Evolutionary conservation across 2,329 filamentous ascomycete genomes (phyloP), one percentile per base, ranked within the genome.

Genomic region (Cordyceps farinosa): DNA sequence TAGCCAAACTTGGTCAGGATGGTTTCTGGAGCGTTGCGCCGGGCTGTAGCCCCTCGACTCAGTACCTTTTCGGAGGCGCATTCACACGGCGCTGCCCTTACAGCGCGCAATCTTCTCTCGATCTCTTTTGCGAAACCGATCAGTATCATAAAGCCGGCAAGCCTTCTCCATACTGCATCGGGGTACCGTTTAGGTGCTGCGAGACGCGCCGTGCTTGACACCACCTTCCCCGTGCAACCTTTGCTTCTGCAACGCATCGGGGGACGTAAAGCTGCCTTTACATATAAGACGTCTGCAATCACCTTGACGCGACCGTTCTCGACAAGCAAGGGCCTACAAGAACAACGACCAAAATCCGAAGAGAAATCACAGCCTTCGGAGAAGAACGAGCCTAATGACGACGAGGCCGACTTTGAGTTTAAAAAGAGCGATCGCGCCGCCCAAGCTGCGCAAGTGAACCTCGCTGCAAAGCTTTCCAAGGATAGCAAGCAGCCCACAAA

Each of bases 371-470:
- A 73, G 56, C 61, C 64, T 38, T 66, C 76, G 59, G 68, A 74
- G 29, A 70, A 73, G 59, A 76, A 79, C 65, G 76, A 81, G 64
- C 74, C 78, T 56, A 64, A 69, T 10, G 65, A 71, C 40, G 68
- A 72, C 34, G 68, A 72, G 38, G 77, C 83, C 53, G 73, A 77
- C 62, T 67, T 76, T 36, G 76, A 78, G 17, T 84, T 86, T 52
- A 80, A 85, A 61, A 84, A 88, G 69, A 93, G 91, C 64, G 94
- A 96, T 73, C 94, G 89, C 75, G 95, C 93, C 40, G 85, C 88
- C 13, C 88, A 92, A 70, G 95, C 93, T 11, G 90, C 93, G 2
- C 90, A 98, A 72, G 83, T 99, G 69, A 96, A 99, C 73, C 80
- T 98, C 69, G 88, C 89, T 66, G 95, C 95, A 15, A 91, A 90